Base-by-base conservation (phyloP, 2,329 filamentous ascomycete species). In the Sarocladium kiliense region DNA sequence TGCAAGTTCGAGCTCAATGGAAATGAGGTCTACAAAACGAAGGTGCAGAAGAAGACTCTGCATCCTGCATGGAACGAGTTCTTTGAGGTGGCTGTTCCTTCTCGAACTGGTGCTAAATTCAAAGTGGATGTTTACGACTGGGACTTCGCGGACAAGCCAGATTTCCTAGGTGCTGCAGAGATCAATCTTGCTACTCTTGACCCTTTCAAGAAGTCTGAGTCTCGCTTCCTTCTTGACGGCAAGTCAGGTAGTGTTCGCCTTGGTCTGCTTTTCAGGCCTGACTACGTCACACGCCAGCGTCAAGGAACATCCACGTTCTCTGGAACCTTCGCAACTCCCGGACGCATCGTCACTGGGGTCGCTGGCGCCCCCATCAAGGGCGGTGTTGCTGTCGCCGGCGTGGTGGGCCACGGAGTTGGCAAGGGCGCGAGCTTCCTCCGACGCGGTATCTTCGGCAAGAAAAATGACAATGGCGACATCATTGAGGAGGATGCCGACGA, bases 51-150 rank as follows among this genome's bases (percentile, higher is more conserved):
- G 82, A 99, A 99, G 81, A 97, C 94, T 0, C 80, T 99, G 3
- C 86, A 94, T 62, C 94, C 94, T 0, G 82, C 85, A 0, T 99
- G 95, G 95, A 97, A 97, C 66, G 94, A 99, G 68, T 92, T 85
- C 70, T 99, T 99, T 65, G 92, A 97, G 69, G 79, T 90, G 1
- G 78, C 85, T 1, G 77, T 99, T 54, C 85, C 89, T 18, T 96
- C 91, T 14, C 82, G 94, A 57, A 96, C 91, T 16, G 91, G 81
- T 0, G 88, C 92, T 36, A 83, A 94, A 25, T 94, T 99, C 72
- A 80, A 79, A 30, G 85, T 91, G 64, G 88, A 89, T 55, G 86
- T 97, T 2, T 96, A 87, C 68, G 94, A 99, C 67, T 99, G 93
- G 83, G 94, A 99, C 69, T 96, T 97, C 76, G 93, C 90, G 49